Evolutionary conservation across 148 eudicot genomes (phyloP).

Genomic region (Heliamphora exappendiculata): DNA sequence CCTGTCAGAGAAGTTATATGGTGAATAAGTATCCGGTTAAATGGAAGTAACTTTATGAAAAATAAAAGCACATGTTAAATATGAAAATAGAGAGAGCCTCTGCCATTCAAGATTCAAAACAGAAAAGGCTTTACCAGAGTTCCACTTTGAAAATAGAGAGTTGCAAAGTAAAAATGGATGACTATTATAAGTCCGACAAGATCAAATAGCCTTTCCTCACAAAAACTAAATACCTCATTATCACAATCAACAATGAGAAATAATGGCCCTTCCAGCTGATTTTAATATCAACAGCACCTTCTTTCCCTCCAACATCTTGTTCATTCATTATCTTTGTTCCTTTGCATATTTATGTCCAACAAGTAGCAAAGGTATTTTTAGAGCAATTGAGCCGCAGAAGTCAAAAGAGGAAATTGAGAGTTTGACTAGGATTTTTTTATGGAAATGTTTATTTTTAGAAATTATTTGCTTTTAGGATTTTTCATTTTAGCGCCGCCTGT

Average conservation of each 20-base stretch:
- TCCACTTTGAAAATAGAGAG: background rate
- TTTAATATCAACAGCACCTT: background rate
- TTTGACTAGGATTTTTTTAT: too few species aligned
- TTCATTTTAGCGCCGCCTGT: too few species aligned
- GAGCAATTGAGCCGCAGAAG: too few species aligned
- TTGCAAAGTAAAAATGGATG: background rate
- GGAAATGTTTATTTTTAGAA: too few species aligned
- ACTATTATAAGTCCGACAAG: background rate
- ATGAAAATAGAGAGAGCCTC: background rate
- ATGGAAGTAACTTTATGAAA: background rate
- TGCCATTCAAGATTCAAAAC: background rate
- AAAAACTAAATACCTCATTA: background rate
- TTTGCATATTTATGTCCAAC: too few species aligned
- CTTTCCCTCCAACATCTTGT: background rate
- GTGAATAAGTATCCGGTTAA: background rate
- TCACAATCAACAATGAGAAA: background rate
- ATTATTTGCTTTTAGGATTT: too few species aligned
- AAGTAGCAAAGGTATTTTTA: too few species aligned
- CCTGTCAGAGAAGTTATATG: conserved; percentile 37
- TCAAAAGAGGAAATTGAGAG: too few species aligned
- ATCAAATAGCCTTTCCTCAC: background rate
- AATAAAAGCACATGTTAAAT: background rate
- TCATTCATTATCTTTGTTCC: too few species aligned
- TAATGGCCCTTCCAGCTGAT: background rate
- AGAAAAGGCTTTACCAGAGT: background rate